Evolutionary conservation across 208 protist species (phyloP), one percentile per base, ranked within the genome.

Genomic region (Wallacemonas sp.): DNA sequence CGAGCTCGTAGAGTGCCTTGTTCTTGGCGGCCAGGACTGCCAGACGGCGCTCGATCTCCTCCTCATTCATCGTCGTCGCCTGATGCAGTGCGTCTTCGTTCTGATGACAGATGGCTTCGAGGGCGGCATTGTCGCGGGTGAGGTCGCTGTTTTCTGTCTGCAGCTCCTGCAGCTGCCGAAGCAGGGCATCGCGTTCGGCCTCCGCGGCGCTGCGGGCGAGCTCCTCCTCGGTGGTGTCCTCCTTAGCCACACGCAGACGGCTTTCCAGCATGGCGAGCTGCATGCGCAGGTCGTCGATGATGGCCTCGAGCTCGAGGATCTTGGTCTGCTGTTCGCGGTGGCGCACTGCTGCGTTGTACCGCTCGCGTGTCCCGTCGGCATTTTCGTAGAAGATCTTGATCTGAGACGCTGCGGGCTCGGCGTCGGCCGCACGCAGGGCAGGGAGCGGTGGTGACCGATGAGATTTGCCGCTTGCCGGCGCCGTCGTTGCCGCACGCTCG

Each of bases 211-310:
- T 74, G 36, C 69, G 71, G 32, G 70, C 59, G 61, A 87, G 66
- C 59, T 81, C 70, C 60, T 81, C 57, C 70, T 91, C 84, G 15
- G 76, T 60, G 22, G 61, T 81, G 41, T 76, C 73, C 55, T 91
- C 80, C 73, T 81, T 68, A 1, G 80, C 61, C 58, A 91, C 71
- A 42, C 81, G 84, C 36, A 91, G 69, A n/a, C 74, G 77, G 38
- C 80, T 85, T 68, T 91, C 80, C 24, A 83, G 59, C 32, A 83
- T 39, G 6, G 66, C 55, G 24, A 87, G 34, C 36, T 75, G 78
- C 50, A 59, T 73, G 8, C 75, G 79, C 53, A 90, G 73, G 3
- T 90, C 80, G 1, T 68, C 72, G 15, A 90, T 50, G 41, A 75
- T 19, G 9, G 63, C 60, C 73, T 90, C 80, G 46, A 90, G 78